These are phyloP conservation scores for Aureobasidium sp. DNA, from an alignment of 2,329 filamentous ascomycete genomes.

Conservation along the genomic window DNA sequence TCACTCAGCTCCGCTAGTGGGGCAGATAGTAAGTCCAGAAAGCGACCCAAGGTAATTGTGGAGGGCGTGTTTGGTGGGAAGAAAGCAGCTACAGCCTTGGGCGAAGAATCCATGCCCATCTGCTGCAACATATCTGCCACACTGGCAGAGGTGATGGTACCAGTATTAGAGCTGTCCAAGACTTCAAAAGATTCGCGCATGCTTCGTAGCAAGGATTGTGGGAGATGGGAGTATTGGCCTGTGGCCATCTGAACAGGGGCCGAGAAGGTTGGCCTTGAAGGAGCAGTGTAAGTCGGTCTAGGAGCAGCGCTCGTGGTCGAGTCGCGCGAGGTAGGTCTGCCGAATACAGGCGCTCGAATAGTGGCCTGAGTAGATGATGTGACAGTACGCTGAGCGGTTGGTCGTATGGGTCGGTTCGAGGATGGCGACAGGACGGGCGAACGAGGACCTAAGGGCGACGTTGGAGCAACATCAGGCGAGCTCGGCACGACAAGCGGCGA, in stretches of 20 bases:
- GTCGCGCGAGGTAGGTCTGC: slow-evolving; percentile 18
- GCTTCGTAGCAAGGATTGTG: slow-evolving; percentile 74
- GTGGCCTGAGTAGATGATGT: slow-evolving; percentile 28
- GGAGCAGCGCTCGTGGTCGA: slow-evolving; percentile 10
- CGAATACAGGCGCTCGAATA: slow-evolving; percentile 28
- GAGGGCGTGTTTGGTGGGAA: slow-evolving; percentile 58
- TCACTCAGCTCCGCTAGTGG: slow-evolving; percentile 69
- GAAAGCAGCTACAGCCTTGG: slow-evolving; percentile 68
- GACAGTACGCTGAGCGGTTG: slow-evolving; percentile 32
- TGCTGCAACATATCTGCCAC: slow-evolving; percentile 82
- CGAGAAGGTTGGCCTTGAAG: slow-evolving; percentile 17
- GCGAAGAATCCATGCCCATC: slow-evolving; percentile 68
- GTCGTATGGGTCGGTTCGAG: slow-evolving; percentile 21
- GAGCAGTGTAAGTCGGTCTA: neutral
- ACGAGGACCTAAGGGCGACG: neutral
- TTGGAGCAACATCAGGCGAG: slow-evolving; percentile 22
- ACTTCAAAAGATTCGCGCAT: slow-evolving; percentile 92
- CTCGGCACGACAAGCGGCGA: slow-evolving; percentile 23
- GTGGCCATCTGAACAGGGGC: slow-evolving; percentile 24
- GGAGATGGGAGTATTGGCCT: slow-evolving; percentile 64
- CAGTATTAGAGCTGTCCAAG: slow-evolving; percentile 81
- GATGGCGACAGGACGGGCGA: slow-evolving; percentile 4
- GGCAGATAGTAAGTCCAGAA: slow-evolving; percentile 73
- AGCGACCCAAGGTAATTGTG: slow-evolving; percentile 75
- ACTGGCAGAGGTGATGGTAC: slow-evolving; percentile 72